Evolutionary conservation across 441 rosid species (phyloP), one percentile per base, ranked within the genome.

Genomic region (Erodium texanum): DNA sequence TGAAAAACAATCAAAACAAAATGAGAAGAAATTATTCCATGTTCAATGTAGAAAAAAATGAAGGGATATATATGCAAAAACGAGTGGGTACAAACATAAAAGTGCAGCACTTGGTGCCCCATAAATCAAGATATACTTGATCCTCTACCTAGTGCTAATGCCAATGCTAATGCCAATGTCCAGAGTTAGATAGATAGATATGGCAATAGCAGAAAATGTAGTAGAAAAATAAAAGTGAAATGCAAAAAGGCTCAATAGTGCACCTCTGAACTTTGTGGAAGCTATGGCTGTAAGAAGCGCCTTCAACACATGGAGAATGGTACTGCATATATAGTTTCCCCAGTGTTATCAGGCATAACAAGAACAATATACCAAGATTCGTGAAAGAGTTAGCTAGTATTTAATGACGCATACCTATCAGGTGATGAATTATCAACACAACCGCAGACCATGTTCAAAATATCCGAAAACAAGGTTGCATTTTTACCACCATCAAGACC

Each of bases 201-300:
- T n/a, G n/a, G n/a, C n/a, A n/a, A n/a, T n/a, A n/a, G n/a, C n/a
- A n/a, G n/a, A n/a, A n/a, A n/a, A n/a, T n/a, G n/a, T 27, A 1
- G 29, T 27, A 1, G 2, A 27, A 27, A 27, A 27, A 27, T 27
- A 27, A 27, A 27, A 27, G 4, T 27, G 4, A 27, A 27, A 27
- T 27, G 29, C 29, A 27, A 27, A 27, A 1, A 27, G 16, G 16
- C 52, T 43, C 52, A 14, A 69, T 52, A 78, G 73, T 71, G 45
- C 82, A 90, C 98, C 98, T 90, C 92, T 82, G 75, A 92, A 92
- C 82, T 95, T 95, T 71, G 95, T 36, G 27, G 99, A 95, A 76
- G 98, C 93, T 67, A 90, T 97, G 65, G 98, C 98, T 67, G 97
- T 95, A 69, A 95, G 93, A 73, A 92, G 99, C 66, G 92, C 95